Percentiles rank a stretch among this genome's conserved stretches.
These are phyloP conservation scores for Nitzschia putrida DNA, from an alignment of 108 stramenopile species.

Conservation along the genomic window DNA sequence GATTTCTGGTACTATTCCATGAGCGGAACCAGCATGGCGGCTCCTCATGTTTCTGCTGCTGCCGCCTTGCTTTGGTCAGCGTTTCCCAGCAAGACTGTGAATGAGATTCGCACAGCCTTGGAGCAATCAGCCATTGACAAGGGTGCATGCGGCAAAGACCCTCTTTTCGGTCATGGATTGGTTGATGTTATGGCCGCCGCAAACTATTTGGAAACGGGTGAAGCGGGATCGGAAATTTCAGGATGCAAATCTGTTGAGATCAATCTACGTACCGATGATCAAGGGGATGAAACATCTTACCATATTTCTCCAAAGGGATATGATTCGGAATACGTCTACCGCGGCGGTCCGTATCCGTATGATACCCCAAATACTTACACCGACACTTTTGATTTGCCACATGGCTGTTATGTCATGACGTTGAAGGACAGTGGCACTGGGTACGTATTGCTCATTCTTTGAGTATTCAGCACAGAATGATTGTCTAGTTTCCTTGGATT, in stretches of 20 bases:
- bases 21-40: constrained; percentile 59
- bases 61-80: constrained; percentile 57
- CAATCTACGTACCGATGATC: background rate
- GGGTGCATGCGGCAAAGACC: background rate
- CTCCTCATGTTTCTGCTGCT: constrained; percentile 72
- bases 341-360: background rate
- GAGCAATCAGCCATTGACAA: background rate
- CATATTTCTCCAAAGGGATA: background rate
- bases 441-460: background rate
- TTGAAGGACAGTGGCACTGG: constrained; percentile 6
- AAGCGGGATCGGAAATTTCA: background rate
- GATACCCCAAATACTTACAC: background rate
- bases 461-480: background rate
- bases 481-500: background rate
- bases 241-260: background rate
- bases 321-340: background rate
- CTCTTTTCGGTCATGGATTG: background rate
- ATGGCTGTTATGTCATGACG: background rate
- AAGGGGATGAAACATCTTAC: background rate
- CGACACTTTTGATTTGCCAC: background rate
- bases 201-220: background rate
- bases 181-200: background rate
- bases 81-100: constrained; percentile 38
- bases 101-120: constrained; percentile 47
- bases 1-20: constrained; percentile 1